Evolutionary conservation across 495 filamentous ascomycete genomes (phyloP), one percentile per base, ranked within the genome.

Genomic region (Polyplosphaeria fusca): DNA sequence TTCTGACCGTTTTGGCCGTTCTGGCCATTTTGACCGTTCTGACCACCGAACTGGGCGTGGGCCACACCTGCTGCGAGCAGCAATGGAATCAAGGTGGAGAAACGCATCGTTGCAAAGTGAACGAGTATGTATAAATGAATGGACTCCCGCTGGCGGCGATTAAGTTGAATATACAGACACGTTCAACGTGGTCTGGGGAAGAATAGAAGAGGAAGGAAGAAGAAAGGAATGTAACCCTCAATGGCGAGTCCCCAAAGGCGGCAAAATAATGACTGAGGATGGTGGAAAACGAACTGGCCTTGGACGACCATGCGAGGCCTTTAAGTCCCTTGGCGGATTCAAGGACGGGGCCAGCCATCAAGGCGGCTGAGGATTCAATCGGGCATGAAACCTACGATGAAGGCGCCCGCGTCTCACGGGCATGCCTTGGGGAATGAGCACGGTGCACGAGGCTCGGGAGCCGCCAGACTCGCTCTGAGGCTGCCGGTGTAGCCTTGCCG

Each of bases 161-260:
- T 62, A 59, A 13, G 39, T 50, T 16, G 35, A 51, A 66, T 44
- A 66, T 19, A 48, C 54, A 66, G 63, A 66, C 54, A 66, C 63
- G 63, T 62, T 66, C 63, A 66, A 66, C 63, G 63, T 66, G 25
- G 39, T 52, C 63, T 55, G 47, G 39, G 38, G 49, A 59, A 55
- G 62, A 55, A 66, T 55, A 41, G 41, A 26, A 51, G 53, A 62
- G 52, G 50, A 59, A 59, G 41, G 26, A 51, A 39, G 40, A 35
- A 61, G 51, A 62, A 65, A 66, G 63, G 63, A 66, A 66, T 55
- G 63, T 66, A 66, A 66, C 58, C 58, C 58, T 59, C 63, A 56
- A 62, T 35, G 23, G 58, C 32, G 26, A 35, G 39, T 24, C 58
- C 47, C 43, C 43, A 18, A 54, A 19, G 44, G 42, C 32, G 44